Percentiles rank a stretch among this genome's conserved stretches.
Evolutionary conservation across 2,329 filamentous ascomycete species (phyloP).

Genomic region (Aureobasidium sp.): DNA sequence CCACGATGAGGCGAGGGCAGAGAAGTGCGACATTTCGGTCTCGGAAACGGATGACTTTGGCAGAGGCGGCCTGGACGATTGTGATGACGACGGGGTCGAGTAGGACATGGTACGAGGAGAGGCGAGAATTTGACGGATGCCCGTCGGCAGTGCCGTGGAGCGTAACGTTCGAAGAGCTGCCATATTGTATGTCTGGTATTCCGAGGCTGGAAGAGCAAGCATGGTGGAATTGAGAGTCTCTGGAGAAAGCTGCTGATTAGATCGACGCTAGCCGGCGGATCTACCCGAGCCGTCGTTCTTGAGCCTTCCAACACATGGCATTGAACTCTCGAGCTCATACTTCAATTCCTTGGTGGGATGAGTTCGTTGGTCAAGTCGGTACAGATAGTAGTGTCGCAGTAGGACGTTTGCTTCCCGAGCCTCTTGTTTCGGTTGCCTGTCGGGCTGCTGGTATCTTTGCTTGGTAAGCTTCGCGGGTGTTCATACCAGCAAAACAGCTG

Average conservation of each 20-base stretch:
- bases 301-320: not conserved
- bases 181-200: not conserved
- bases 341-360: not conserved
- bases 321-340: not conserved
- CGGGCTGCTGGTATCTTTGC: not conserved
- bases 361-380: not conserved
- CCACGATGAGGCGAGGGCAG: slow-evolving; percentile 85
- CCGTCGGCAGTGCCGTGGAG: slow-evolving; percentile 4
- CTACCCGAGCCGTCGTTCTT: not conserved
- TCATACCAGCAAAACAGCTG: too few relatives aligned
- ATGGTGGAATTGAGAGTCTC: not conserved
- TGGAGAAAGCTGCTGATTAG: slow-evolving; percentile 11
- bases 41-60: slow-evolving; percentile 65
- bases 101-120: slow-evolving; percentile 1
- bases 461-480: not conserved
- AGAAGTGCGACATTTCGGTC: slow-evolving; percentile 89
- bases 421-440: not conserved
- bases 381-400: not conserved
- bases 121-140: slow-evolving; percentile 2
- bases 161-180: slow-evolving; percentile 11
- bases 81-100: not conserved
- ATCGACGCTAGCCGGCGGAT: not conserved
- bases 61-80: slow-evolving; percentile 8
- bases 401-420: too few relatives aligned
- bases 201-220: not conserved